Evolutionary conservation across 306 rosid genomes (phyloP).

Genomic region (Herpetospermum pedunculosum): DNA sequence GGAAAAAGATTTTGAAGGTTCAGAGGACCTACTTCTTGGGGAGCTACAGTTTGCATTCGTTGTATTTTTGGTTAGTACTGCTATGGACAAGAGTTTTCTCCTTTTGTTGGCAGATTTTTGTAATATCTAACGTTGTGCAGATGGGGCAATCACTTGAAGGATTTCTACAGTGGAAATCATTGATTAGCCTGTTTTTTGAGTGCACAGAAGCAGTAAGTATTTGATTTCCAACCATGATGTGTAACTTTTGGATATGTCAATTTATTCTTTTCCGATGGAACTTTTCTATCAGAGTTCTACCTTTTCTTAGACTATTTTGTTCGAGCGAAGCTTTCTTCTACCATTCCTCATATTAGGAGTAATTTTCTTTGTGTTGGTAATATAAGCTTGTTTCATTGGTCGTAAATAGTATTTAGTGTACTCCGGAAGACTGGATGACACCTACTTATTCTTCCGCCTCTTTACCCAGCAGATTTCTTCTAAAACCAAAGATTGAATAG

Average conservation of each 20-base stretch:
- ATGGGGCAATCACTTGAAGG: slow-evolving; percentile 98
- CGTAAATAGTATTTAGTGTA: background rate
- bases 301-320: background rate
- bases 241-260: background rate
- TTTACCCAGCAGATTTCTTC: background rate
- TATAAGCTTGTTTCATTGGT: background rate
- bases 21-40: slow-evolving; percentile 72
- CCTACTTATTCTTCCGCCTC: background rate
- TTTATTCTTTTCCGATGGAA: background rate
- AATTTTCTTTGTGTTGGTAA: background rate
- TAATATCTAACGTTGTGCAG: slow-evolving; percentile 30
- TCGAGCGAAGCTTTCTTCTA: background rate
- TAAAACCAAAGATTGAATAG: background rate
- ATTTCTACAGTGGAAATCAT: slow-evolving; percentile 80
- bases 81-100: background rate
- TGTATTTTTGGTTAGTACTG: slow-evolving; percentile 54
- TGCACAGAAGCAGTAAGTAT: slow-evolving; percentile 82
- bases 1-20: slow-evolving; percentile 61
- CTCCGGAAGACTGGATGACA: background rate
- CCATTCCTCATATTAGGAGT: background rate
- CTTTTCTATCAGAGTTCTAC: background rate
- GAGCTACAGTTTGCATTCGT: slow-evolving; percentile 83
- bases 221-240: background rate
- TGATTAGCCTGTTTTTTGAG: slow-evolving; percentile 70
- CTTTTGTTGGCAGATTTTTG: slow-evolving; percentile 8